These are phyloP conservation scores for Sphaceloma murrayae DNA, from an alignment of 2,329 filamentous ascomycete species.

Conservation along the genomic window DNA sequence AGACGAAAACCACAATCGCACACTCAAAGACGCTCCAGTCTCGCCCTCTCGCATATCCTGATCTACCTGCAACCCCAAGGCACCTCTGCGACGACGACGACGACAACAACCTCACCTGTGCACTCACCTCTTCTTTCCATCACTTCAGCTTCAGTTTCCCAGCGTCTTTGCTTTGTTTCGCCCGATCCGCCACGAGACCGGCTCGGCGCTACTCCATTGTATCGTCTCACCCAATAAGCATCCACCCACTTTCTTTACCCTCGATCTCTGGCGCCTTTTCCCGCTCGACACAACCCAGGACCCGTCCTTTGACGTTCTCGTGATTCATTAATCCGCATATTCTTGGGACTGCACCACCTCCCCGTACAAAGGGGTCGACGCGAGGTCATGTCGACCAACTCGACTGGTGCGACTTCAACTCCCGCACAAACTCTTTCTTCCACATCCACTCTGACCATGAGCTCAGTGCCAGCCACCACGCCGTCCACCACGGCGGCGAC, in stretches of 20 bases:
- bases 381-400: constrained; percentile 16
- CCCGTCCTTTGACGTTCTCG: constrained; percentile 1
- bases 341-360: constrained; percentile 6
- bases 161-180: neutral
- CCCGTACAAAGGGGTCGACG: constrained; percentile 13
- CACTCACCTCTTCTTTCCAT: neutral
- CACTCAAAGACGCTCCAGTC: neutral
- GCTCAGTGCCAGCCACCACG: constrained; percentile 8
- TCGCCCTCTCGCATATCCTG: neutral
- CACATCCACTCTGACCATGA: constrained; percentile 3
- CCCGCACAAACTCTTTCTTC: neutral
- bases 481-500: constrained; percentile 17
- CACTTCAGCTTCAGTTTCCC: neutral
- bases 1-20: neutral
- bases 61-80: neutral
- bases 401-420: constrained; percentile 13
- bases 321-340: neutral
- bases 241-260: constrained; percentile 5
- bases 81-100: neutral
- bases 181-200: too few relatives aligned
- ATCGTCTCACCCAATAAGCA: constrained; percentile 5
- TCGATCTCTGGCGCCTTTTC: constrained; percentile 6
- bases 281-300: neutral
- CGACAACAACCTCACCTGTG: too few relatives aligned
- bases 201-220: neutral